Base-by-base conservation (phyloP, 768 basidiomycete species). In the Mycena belliarum region DNA sequence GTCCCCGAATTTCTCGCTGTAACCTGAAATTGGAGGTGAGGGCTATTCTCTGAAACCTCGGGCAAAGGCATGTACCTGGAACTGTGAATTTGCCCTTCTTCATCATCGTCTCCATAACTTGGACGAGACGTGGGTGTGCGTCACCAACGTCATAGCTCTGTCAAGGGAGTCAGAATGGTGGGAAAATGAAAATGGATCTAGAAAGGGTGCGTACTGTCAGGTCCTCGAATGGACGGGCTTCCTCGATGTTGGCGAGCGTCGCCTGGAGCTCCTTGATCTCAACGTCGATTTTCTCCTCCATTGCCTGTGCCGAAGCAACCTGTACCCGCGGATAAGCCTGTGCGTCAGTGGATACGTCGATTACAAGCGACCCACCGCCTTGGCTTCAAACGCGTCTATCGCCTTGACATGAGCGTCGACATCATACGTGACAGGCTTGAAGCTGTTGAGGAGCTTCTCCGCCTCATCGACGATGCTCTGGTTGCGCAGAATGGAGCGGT, bases 71-170 rank as follows among this genome's bases (percentile, higher is more conserved):
- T 80, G 52, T 70, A 88, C 95, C 95, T 68, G 96, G 96, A 57
- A 98, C 95, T 68, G 89, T 93, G 89, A 93, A 97, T 80, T 98
- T 97, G 75, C 95, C 95, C 79, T 98, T 95, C 84, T 89, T 87
- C 63, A 98, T 74, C 94, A 97, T 96, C 65, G 82, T 90, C 78
- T 98, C 93, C 58, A 97, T 92, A 41, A 90, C 86, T 75, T 97
- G 87, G 37, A 81, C 77, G 73, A 98, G 87, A 73, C 93, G 92
- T 18, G 97, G 97, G 75, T 97, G 90, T 24, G 96, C 96, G 60
- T 87, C 82, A 65, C 88, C 87, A 65, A 98, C 91, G 60, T 99
- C 96, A 69, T 89, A 87, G 61, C 87, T 80, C 94, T 96, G 66
- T 23, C 10, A 55, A 37, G 29, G 52, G 7, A 46, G 23, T 16